Evolutionary conservation across 257 asterid species (phyloP).

Genomic region (Solanum lycopersicoides): DNA sequence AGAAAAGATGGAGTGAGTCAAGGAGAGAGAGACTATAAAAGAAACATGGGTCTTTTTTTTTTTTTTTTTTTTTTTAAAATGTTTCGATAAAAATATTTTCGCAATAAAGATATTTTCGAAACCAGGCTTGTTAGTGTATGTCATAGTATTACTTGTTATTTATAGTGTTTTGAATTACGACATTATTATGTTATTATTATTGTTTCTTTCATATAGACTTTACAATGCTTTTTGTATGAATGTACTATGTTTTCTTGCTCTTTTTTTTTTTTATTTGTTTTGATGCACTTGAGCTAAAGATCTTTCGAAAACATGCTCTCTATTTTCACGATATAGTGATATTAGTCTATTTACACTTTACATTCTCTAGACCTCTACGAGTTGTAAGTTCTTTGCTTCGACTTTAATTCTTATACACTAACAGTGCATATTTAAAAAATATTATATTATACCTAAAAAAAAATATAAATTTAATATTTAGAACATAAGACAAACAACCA

Average conservation of each 20-base stretch:
- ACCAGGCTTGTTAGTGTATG: not conserved
- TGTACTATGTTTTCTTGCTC: not conserved
- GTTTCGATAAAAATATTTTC: not conserved
- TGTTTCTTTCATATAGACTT: too few species aligned
- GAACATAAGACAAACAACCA: not conserved
- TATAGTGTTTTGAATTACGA: too few species aligned
- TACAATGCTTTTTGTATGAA: too few species aligned
- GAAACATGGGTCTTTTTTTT: not conserved
- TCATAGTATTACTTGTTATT: not conserved
- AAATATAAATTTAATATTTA: not conserved
- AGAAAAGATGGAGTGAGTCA: slow-evolving; percentile 8
- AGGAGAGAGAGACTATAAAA: not conserved
- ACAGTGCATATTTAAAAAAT: not conserved
- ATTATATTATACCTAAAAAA: not conserved
- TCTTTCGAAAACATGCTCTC: too few species aligned
- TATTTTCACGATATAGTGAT: too few species aligned
- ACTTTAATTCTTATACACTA: not conserved
- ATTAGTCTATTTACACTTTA: too few species aligned
- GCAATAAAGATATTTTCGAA: too few species aligned
- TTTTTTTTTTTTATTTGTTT: too few species aligned
- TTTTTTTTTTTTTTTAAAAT: too few species aligned
- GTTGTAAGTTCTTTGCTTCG: not conserved
- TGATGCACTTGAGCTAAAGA: too few species aligned
- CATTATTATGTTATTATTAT: too few species aligned
- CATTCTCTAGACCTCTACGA: too few species aligned